Base-by-base conservation (phyloP, 2,329 filamentous ascomycete species). In the Botrytis porri region DNA sequence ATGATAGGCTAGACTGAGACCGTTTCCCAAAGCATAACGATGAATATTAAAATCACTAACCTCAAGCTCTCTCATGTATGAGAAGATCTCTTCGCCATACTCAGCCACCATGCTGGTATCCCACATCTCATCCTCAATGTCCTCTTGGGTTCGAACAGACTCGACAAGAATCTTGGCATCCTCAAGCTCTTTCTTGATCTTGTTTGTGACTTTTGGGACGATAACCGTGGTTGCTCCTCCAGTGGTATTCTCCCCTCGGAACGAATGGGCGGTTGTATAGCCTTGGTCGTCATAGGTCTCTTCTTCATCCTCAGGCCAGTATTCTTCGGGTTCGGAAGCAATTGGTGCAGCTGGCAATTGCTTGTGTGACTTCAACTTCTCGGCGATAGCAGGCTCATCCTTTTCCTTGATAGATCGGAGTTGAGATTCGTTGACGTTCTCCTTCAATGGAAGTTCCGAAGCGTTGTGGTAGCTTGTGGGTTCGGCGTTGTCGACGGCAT, bases 21-120 rank as follows among this genome's bases (percentile, higher is more conserved):
- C 20, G 5, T n/a, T 37, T 25, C 8, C 18, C 32, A 14, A 37
- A 60, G 45, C 14, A 63, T n/a, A 69, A 60, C 32, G 51, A 48
- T 66, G 16, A 41, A 63, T 45, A 22, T 32, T 22, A 54, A 9
- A 14, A 72, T 67, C 29, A 75, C 73, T 70, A 84, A 94, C 93
- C 90, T 99, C 96, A 69, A 97, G 90, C 73, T 93, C 87, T 70
- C 89, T 89, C 93, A 98, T 94, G 84, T 98, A 97, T 39, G 89
- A 86, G 79, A 98, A 98, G 78, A 99, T 98, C 79, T 99, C 96
- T 25, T 97, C 94, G 65, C 92, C 92, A 80, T 99, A 99, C 81
- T 98, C 95, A 18, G 95, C 93, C 69, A 98, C 96, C 96, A 99
- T 98, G 81, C 93, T 97, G 48, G 95, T 94, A 80, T 98, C 96